These are phyloP conservation scores for Parafenestella ontariensis DNA, from an alignment of 2,329 filamentous ascomycete species.

Conservation along the genomic window DNA sequence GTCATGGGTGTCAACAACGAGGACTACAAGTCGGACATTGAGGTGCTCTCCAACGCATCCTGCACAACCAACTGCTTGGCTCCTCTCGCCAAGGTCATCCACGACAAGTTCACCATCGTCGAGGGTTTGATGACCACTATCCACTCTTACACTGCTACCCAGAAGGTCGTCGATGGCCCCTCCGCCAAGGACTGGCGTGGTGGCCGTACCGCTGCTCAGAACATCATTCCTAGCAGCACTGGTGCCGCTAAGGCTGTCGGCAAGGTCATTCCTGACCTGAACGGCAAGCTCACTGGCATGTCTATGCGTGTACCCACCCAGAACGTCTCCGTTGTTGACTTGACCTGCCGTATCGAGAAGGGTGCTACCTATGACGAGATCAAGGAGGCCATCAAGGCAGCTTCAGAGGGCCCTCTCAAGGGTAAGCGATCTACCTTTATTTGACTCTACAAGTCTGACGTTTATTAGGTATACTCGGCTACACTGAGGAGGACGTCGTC, in stretches of 20 bases:
- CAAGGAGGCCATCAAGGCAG: constrained; percentile 87
- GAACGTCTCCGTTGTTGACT: constrained; percentile 99
- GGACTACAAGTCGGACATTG: constrained; percentile 86
- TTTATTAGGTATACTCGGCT: constrained; percentile 78
- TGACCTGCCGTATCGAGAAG: constrained; percentile 95
- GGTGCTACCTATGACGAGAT: constrained; percentile 86
- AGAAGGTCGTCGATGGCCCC: constrained; percentile 99
- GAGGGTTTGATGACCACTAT: constrained; percentile 99
- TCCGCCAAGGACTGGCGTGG: constrained; percentile 99
- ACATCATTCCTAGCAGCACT: constrained; percentile 99
- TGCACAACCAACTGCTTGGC: constrained; percentile 99
- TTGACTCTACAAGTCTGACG: constrained; percentile 23
- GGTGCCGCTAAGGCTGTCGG: constrained; percentile 99
- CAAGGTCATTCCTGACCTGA: constrained; percentile 97
- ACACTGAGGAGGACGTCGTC: constrained; percentile 97
- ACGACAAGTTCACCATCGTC: constrained; percentile 97
- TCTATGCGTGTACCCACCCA: constrained; percentile 97
- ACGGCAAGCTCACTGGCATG: constrained; percentile 99
- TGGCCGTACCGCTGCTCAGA: constrained; percentile 97
- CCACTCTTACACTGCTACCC: constrained; percentile 99
- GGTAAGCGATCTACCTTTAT: constrained; percentile 62
- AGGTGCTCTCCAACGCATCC: constrained; percentile 98
- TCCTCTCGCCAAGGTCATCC: constrained; percentile 97
- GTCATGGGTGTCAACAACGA: constrained; percentile 99
- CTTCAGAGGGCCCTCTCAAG: constrained; percentile 83